Evolutionary conservation across 1,139 yeast species (phyloP).

Genomic region (Saccharomyces pastorianus): DNA sequence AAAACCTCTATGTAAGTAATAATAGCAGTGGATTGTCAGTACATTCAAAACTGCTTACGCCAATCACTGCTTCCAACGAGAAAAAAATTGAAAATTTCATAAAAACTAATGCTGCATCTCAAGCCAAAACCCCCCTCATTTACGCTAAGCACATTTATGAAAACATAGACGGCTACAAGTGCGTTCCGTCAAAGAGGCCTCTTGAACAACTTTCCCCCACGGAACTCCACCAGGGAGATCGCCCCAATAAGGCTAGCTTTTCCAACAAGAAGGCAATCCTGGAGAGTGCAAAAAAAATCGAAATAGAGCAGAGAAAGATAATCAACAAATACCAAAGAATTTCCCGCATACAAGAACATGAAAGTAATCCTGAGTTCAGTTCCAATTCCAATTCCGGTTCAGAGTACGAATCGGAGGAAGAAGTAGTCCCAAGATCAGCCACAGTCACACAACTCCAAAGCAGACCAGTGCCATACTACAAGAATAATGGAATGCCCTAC

Average conservation of each 20-base stretch:
- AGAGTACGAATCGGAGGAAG: background rate
- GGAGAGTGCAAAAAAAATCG: background rate
- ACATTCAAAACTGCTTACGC: slow-evolving; percentile 1
- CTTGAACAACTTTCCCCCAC: background rate
- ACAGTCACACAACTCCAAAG: background rate
- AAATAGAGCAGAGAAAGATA: background rate
- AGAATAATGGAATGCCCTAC: background rate
- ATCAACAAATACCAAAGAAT: background rate
- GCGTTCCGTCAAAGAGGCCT: slow-evolving; percentile 16
- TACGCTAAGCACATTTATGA: slow-evolving; percentile 28
- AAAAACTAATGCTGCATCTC: slow-evolving; percentile 3
- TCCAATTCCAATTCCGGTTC: background rate
- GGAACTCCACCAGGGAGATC: background rate
- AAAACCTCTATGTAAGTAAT: background rate
- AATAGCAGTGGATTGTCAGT: background rate
- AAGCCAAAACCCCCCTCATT: slow-evolving; percentile 23
- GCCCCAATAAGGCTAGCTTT: background rate
- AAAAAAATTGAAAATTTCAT: background rate
- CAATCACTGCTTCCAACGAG: slow-evolving; percentile 1
- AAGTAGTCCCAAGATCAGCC: background rate
- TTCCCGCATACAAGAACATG: background rate
- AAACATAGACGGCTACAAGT: slow-evolving; percentile 24
- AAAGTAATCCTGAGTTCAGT: background rate
- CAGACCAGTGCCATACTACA: background rate
- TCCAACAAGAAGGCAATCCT: background rate